A percentile compares a stretch with the other conserved stretches of the same genome.
These are phyloP conservation scores for Phytophthora palmivora DNA, from an alignment of 352 stramenopile species.

Conservation along the genomic window DNA sequence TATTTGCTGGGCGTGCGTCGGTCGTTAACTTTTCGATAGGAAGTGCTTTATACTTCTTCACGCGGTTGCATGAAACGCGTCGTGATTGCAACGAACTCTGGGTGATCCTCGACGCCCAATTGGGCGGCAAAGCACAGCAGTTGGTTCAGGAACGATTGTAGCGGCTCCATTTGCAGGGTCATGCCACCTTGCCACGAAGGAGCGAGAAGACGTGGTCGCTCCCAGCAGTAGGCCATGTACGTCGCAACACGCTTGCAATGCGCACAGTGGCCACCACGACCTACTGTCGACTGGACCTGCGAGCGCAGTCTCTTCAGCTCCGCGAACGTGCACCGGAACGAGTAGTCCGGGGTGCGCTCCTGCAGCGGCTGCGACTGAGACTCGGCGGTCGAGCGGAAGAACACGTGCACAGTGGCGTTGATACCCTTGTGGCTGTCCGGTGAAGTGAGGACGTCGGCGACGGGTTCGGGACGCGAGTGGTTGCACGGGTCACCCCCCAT, in stretches of 20 bases:
- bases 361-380: slow-evolving; percentile 9
- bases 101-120: slow-evolving; percentile 30
- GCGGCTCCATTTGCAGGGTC: slow-evolving; percentile 39
- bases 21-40: slow-evolving; percentile 13
- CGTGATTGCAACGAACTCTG: slow-evolving; percentile 37
- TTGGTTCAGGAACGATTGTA: slow-evolving; percentile 43
- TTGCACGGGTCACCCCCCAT: slow-evolving; percentile 26
- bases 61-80: slow-evolving; percentile 40
- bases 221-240: slow-evolving; percentile 47
- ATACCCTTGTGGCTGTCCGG: slow-evolving; percentile 31
- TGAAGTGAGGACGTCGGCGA: slow-evolving; percentile 27
- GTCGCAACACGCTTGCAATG: slow-evolving; percentile 42
- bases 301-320: slow-evolving; percentile 42
- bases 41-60: slow-evolving; percentile 28
- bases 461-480: slow-evolving; percentile 34
- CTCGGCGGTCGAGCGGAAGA: slow-evolving; percentile 18
- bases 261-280: slow-evolving; percentile 31
- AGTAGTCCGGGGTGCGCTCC: slow-evolving; percentile 35
- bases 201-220: slow-evolving; percentile 38
- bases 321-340: slow-evolving; percentile 33
- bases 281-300: slow-evolving; percentile 33
- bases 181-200: slow-evolving; percentile 44
- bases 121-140: slow-evolving; percentile 37
- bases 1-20: slow-evolving; percentile 28
- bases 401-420: slow-evolving; percentile 36